Conservation (phyloP, 2,329 filamentous ascomycete genomes). For the Sporothrix euskadiensis region DNA sequence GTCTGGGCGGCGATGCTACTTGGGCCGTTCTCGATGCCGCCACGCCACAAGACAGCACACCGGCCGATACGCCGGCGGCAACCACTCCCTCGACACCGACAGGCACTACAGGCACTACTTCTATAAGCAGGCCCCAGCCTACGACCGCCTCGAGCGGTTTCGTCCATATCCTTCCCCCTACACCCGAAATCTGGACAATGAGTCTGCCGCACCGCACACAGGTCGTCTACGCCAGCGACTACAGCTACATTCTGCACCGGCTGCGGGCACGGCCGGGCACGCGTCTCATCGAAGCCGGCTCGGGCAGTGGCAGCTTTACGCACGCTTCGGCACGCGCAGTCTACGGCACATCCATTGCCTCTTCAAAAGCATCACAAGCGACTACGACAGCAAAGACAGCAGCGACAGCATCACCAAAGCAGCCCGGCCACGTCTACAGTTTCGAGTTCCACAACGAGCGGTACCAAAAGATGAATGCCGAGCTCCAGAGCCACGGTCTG, state of each 20-base stretch:
- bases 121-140: slow-evolving; percentile 40
- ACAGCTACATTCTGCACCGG: slow-evolving; percentile 78
- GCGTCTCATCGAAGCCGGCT: slow-evolving; percentile 75
- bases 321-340: slow-evolving; percentile 75
- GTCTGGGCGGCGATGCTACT: slow-evolving; percentile 41
- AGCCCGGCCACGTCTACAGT: slow-evolving; percentile 69
- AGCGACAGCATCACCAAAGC: background rate
- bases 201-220: slow-evolving; percentile 80
- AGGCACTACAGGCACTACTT: slow-evolving; percentile 34
- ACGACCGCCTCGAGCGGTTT: slow-evolving; percentile 58
- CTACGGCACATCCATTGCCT: slow-evolving; percentile 56
- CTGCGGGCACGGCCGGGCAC: slow-evolving; percentile 72
- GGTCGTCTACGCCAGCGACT: slow-evolving; percentile 84
- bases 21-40: background rate
- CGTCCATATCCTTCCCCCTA: slow-evolving; percentile 74
- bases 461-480: slow-evolving; percentile 66
- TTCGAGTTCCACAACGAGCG: slow-evolving; percentile 79
- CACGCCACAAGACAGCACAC: slow-evolving; percentile 6
- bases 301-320: slow-evolving; percentile 81
- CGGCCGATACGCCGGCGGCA: slow-evolving; percentile 26
- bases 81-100: background rate
- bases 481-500: slow-evolving; percentile 68
- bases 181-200: slow-evolving; percentile 79
- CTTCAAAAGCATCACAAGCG: slow-evolving; percentile 26
- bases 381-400: too few species aligned